Evolutionary conservation across 2,329 filamentous ascomycete species (phyloP).

Genomic region (Thelonectria rubi): DNA sequence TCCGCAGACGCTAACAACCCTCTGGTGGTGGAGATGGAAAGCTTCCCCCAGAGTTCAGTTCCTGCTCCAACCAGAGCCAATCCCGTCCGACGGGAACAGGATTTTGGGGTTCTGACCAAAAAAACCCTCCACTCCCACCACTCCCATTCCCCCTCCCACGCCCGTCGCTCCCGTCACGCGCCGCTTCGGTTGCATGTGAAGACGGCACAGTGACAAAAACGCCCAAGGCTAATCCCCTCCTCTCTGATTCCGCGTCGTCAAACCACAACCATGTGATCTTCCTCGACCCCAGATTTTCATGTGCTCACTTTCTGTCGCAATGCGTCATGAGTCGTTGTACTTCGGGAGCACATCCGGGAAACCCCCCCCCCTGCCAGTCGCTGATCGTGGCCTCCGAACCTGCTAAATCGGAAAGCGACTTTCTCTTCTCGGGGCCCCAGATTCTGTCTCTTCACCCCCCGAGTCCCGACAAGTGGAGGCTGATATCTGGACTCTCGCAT

Average conservation of each 20-base stretch:
- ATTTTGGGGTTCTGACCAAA: conserved; percentile 12
- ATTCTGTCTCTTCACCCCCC: too few species aligned
- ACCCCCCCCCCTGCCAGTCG: too few species aligned
- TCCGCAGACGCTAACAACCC: conserved; percentile 13
- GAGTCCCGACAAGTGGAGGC: too few species aligned
- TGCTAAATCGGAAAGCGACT: too few species aligned
- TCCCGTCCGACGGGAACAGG: conserved; percentile 8
- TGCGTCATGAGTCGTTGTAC: background rate
- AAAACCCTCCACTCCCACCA: background rate
- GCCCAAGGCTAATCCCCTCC: too few species aligned
- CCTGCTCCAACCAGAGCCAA: conserved; percentile 8
- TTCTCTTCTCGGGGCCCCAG: too few species aligned
- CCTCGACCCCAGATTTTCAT: background rate
- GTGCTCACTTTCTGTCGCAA: background rate
- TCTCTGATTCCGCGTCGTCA: too few species aligned
- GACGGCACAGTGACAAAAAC: background rate
- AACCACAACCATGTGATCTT: too few species aligned
- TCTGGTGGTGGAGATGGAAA: conserved; percentile 11
- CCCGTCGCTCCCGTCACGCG: background rate
- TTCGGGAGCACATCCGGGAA: too few species aligned
- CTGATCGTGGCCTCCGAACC: too few species aligned
- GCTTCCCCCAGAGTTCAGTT: conserved; percentile 1
- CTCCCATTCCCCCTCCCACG: background rate
- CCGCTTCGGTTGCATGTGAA: conserved; percentile 35
- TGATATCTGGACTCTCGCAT: too few species aligned